These are phyloP conservation scores for Taphrina flavorubra DNA, from an alignment of 1,139 yeast species.

Conservation along the genomic window DNA sequence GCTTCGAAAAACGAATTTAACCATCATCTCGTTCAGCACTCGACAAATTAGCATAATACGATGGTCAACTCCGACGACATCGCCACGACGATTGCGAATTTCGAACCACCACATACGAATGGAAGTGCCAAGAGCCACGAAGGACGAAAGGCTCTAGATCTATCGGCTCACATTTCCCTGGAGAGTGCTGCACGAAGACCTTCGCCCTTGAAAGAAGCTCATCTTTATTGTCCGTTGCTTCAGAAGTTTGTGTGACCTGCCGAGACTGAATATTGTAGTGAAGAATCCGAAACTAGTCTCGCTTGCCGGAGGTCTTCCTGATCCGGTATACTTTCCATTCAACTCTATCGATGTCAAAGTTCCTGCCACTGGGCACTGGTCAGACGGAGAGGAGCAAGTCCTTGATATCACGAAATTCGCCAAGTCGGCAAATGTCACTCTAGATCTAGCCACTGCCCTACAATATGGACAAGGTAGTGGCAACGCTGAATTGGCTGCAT, in stretches of 20 bases:
- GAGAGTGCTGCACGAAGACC: constrained; percentile 79
- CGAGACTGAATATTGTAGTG: constrained; percentile 55
- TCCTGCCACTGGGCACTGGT: constrained; percentile 56
- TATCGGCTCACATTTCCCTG: constrained; percentile 72
- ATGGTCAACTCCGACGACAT: constrained; percentile 20
- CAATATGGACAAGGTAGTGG: constrained; percentile 92
- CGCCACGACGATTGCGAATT: constrained; percentile 11
- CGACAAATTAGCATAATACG: not conserved
- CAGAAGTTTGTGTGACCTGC: constrained; percentile 56
- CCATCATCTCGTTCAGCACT: not conserved
- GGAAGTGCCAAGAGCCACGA: constrained; percentile 10
- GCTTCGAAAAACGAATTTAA: not conserved
- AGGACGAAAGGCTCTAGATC: constrained; percentile 63
- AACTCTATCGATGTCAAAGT: constrained; percentile 76
- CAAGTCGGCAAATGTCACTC: constrained; percentile 59
- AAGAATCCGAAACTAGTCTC: constrained; percentile 77
- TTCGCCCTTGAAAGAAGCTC: constrained; percentile 80
- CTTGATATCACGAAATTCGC: constrained; percentile 47
- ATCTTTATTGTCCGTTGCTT: constrained; percentile 27
- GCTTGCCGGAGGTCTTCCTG: constrained; percentile 94
- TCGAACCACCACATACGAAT: constrained; percentile 18
- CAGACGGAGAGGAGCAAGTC: constrained; percentile 48
- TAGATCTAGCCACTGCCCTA: constrained; percentile 81
- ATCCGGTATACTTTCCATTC: constrained; percentile 90
- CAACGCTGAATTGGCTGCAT: constrained; percentile 68